Evolutionary conservation across 2,329 filamentous ascomycete species (phyloP).

Genomic region (Emmonsia crescens): DNA sequence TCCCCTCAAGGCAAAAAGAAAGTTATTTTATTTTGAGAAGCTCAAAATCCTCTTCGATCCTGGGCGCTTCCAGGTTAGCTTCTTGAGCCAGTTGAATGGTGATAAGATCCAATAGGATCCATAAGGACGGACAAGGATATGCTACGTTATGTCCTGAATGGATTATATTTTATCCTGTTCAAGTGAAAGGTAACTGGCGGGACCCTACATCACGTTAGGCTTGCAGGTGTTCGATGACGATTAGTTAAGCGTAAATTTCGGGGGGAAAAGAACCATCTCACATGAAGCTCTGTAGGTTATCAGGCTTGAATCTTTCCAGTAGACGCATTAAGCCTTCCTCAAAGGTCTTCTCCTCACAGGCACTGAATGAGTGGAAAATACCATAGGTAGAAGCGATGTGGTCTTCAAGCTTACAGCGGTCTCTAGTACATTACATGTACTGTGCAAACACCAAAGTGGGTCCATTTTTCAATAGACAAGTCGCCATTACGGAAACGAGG

Average conservation of each 20-base stretch:
- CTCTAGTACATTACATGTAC: too few relatives aligned
- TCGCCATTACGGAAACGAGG: not conserved
- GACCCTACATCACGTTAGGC: not conserved
- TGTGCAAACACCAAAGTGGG: too few relatives aligned
- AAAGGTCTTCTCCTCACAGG: not conserved
- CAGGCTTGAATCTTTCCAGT: not conserved
- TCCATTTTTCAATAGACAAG: not conserved
- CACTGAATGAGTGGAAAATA: not conserved
- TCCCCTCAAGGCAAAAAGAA: too few relatives aligned
- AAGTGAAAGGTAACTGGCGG: not conserved
- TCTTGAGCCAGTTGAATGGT: not conserved
- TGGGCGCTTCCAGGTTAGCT: conserved; percentile 4
- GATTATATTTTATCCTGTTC: not conserved
- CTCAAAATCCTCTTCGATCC: not conserved
- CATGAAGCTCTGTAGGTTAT: conserved; percentile 1
- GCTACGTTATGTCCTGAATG: not conserved
- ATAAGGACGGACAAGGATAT: not conserved
- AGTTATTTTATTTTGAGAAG: not conserved
- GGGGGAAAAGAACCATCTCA: not conserved
- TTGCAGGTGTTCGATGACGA: conserved; percentile 4
- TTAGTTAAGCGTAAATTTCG: too few relatives aligned
- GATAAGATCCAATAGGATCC: not conserved
- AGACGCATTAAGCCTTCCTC: not conserved
- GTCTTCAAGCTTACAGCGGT: too few relatives aligned
- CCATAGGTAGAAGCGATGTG: too few relatives aligned